Base-by-base conservation (phyloP, 1,139 yeast genomes). In the Taphrina flavorubra region DNA sequence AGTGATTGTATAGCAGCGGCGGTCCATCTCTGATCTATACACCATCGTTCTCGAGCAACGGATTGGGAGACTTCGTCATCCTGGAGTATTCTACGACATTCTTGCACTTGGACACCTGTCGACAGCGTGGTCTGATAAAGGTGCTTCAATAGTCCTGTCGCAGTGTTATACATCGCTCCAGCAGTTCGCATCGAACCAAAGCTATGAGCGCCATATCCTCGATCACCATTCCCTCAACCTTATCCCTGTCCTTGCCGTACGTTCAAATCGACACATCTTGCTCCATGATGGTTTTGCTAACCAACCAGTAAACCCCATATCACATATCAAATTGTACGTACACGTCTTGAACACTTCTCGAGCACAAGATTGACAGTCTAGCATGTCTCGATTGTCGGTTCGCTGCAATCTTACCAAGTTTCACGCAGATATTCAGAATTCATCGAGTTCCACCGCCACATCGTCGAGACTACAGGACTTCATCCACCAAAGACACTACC, bases 371-470 rank as follows among this genome's bases (percentile, higher is more conserved):
- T 25, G 55, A 13, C 10, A 10, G 14, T 14, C n/a, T 51, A 72
- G 68, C 73, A 72, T 64, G 69, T 73, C 47, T 71, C 70, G 34
- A 51, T 72, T n/a, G 70, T 70, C 53, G 62, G 69, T 14, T 62
- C 72, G 64, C 70, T 64, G 13, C 73, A 59, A 51, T 75, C 74
- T 6, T 76, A 76, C 69, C 73, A 73, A 6, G 66, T 81, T 13
- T 72, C 74, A 64, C 81, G 81, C 72, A 73, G 85, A 68, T 83
- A 78, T 72, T 78, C 84, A 13, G 87, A 85, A 69, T 85, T 85
- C 75, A 75, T 77, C 16, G 75, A 74, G 2, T 75, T 85, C 20
- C 80, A 79, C 67, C 74, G 75, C 16, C 77, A 77, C 14, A 71
- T 85, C 64, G 82, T 81, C 71, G 70, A 74, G 1, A 77, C 79